A percentile compares a stretch with the other conserved stretches of the same genome.
Evolutionary conservation across 768 basidiomycete species (phyloP).

Genomic region (Agrocybe chaxingu): DNA sequence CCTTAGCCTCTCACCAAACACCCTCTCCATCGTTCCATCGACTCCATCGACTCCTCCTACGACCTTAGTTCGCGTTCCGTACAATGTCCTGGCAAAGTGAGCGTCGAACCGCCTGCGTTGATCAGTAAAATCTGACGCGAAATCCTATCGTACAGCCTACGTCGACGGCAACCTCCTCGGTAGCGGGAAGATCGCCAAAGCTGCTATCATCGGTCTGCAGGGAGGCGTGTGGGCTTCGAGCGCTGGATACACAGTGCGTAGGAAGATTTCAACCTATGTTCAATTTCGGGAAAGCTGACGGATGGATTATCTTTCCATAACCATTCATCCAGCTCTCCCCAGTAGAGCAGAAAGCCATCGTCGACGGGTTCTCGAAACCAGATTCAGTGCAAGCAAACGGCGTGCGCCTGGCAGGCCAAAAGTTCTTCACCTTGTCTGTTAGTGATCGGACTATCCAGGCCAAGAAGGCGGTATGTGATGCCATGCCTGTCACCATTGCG

Average conservation of each 20-base stretch:
- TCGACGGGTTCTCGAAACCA: constrained; percentile 42
- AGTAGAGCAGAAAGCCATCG: constrained; percentile 61
- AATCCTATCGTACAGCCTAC: constrained; percentile 49
- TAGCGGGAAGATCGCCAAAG: constrained; percentile 66
- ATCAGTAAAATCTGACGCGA: background rate
- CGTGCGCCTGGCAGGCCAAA: constrained; percentile 60
- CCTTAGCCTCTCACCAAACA: constrained; percentile 8
- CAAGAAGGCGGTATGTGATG: constrained; percentile 66
- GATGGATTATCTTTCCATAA: background rate
- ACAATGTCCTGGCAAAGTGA: constrained; percentile 75
- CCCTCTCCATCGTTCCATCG: background rate
- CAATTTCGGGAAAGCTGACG: no score
- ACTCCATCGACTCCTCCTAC: background rate
- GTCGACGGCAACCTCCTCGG: constrained; percentile 80
- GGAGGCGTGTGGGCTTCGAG: constrained; percentile 79
- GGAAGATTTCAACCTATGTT: background rate
- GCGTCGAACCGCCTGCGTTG: background rate
- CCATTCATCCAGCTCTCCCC: constrained; percentile 46
- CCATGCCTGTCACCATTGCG: background rate
- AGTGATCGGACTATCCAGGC: constrained; percentile 57
- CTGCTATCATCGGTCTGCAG: constrained; percentile 70
- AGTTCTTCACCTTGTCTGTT: constrained; percentile 68
- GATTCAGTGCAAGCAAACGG: constrained; percentile 50
- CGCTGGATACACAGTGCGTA: constrained; percentile 54
- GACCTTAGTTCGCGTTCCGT: background rate